Evolutionary conservation across 352 stramenopile species (phyloP), one percentile per base, ranked within the genome.

Genomic region (Thraustochytrium sp.): DNA sequence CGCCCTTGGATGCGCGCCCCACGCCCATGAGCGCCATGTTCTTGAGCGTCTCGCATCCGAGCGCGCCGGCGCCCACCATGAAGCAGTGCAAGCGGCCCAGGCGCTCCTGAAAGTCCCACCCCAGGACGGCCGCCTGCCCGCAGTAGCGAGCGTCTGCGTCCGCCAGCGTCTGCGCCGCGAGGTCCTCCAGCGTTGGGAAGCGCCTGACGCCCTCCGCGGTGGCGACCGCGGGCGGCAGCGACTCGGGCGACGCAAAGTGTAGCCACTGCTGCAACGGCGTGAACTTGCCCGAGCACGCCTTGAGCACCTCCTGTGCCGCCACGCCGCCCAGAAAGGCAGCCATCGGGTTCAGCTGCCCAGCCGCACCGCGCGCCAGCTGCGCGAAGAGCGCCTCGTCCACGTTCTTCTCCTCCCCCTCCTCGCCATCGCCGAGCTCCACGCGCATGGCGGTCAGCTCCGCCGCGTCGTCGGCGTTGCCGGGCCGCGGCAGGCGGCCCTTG

Each of bases 21-120:
- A 99, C 92, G 38, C 96, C 97, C 96, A 99, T 99, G 85, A 99
- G 93, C 0, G 96, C 96, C 95, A 96, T 99, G 87, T 99, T 99
- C 89, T 99, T 99, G 4, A 99, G 91, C 94, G 99, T 98, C 89
- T 99, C 97, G 87, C 97, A 99, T 1, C 97, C 97, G 85, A 99
- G 98, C 2, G 97, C 97, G 56, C 97, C 97, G n/a, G 96, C 96
- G 34, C 97, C 97, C 65, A 99, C 94, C 31, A 99, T 89, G 84
- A 99, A 99, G 85, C 98, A 87, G 54, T 91, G 95, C 75, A 96
- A 83, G 55, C 91, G 89, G 34, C 93, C 89, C 54, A 98, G 89
- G 61, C 92, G 90, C 38, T 86, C 63, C 62, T 92, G 89, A 75
- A 93, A 92, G 51, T 89, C 82, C 59, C 86, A 86, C 5, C 89